Evolutionary conservation across 1,284 basidiomycete species (phyloP).

Genomic region (Ustilago nuda): DNA sequence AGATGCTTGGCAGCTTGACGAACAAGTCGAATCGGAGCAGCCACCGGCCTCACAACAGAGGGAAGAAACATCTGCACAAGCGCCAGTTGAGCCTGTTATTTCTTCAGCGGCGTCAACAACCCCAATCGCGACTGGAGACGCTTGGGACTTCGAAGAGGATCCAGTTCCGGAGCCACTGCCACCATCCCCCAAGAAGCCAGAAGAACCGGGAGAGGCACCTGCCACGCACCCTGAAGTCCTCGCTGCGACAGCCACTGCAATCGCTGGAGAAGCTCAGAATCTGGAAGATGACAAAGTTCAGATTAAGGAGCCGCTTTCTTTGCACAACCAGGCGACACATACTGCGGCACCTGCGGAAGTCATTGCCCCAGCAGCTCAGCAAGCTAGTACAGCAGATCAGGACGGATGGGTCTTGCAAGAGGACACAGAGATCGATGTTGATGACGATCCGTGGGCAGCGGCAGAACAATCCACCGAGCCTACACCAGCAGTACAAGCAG

Average conservation of each 20-base stretch:
- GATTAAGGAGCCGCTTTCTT: neutral
- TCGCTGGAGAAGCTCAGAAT: slow-evolving; percentile 20
- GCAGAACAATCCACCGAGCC: neutral
- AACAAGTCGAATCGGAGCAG: slow-evolving; percentile 11
- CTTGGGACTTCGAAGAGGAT: slow-evolving; percentile 43
- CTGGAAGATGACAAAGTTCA: slow-evolving; percentile 21
- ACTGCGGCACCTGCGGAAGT: neutral
- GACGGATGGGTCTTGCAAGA: slow-evolving; percentile 28
- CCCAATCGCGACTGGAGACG: slow-evolving; percentile 13
- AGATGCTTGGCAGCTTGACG: slow-evolving; percentile 49
- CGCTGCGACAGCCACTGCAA: neutral
- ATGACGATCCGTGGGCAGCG: slow-evolving; percentile 27
- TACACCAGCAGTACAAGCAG: neutral
- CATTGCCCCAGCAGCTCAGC: neutral
- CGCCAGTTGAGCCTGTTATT: neutral
- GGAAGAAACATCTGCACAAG: neutral
- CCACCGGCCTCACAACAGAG: neutral
- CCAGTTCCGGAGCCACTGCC: slow-evolving; percentile 5
- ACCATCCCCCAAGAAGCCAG: slow-evolving; percentile 5
- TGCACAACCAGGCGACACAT: neutral
- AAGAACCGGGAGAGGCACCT: neutral
- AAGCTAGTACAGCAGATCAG: neutral
- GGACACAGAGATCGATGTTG: neutral
- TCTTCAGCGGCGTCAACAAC: neutral
- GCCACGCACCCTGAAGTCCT: neutral